Base-by-base conservation (phyloP, 129 eudicot species). In the Oenanthe sinensis region DNA sequence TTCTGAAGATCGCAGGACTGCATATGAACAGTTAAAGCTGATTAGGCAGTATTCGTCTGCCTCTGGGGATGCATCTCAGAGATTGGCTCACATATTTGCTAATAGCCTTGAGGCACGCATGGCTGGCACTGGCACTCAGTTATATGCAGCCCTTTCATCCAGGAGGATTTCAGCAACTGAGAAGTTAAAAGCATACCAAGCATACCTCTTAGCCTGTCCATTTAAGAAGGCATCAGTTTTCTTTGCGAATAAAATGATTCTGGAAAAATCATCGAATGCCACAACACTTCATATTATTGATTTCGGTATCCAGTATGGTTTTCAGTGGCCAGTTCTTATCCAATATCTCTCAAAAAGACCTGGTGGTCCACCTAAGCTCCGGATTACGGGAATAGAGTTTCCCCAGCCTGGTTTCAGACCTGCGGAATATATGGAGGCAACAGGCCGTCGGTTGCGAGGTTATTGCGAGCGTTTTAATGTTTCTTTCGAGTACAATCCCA, bases 301-400 rank as follows among this genome's bases (percentile, higher is more conserved):
- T 82, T 93, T 93, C 48, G 97, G 98, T 8, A 87, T 93, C 28
- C 43, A 82, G 24, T 84, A 88, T 2, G 96, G 97, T 58, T 86
- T 90, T 44, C 97, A 92, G 79, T 92, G 96, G 91, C 97, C 96
- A 7, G 80, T 86, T 48, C 81, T 92, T 22, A 90, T 92, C 46
- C 90, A 92, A 42, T 84, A 80, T 70, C 83, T 92, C 3, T 82
- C 96, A 11, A 71, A 70, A 0, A 76, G 88, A 75, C 84, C 88
- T 0, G 88, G 85, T 40, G 97, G 93, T 43, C 87, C 97, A 0
- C 96, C 96, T 15, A 77, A 70, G 22, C 79, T 92, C n/a, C 85
- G 83, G 8, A 90, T 92, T 42, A 92, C 96, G 0, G 93, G 96
- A 13, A 92, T 92, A 46, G 97, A 90, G 68, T 86, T 83, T 71